Base-by-base conservation (phyloP, 352 stramenopile species). In the Phytophthora pisi region DNA sequence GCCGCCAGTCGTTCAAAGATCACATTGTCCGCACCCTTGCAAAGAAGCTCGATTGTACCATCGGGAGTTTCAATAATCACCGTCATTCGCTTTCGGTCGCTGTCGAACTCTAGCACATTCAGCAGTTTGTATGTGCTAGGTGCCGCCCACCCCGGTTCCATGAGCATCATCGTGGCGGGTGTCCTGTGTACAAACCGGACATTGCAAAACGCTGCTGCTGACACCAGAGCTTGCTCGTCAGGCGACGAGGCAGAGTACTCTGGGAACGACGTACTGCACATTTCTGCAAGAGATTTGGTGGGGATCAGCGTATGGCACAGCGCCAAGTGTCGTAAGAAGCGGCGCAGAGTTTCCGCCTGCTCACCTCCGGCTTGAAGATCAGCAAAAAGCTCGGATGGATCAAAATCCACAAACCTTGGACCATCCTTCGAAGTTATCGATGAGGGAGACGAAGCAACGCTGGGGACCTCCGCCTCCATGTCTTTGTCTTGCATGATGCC, bases 1-100 rank as follows among this genome's bases (percentile, higher is more conserved):
- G 67, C 54, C 20, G 58, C 67, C 20, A 95, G 74, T 4, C 86
- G 81, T 52, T 93, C 80, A 16, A 93, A 74, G 61, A 95, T 93
- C 8, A 93, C 84, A 62, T 86, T 93, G 61, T 95, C 88, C 5
- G 88, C 88, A 11, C 88, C 88, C 72, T 95, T 94, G 60, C 84
- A 93, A 8, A 93, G 64, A 20, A 94, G 58, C 49, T 87, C 69
- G 34, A 94, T 85, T 13, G 78, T 67, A 20, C 80, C 80, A 18
- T 78, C 68, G 8, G 79, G 83, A 4, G 79, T 84, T 57, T 97
- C 82, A 15, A 99, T 78, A 36, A 99, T 84, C 45, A 99, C 90
- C 13, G 92, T 98, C 97, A 99, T 99, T 45, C 98, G 80, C 74
- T 99, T 99, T 34, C 98, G 84, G 58, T 98, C 87, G 59, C 93